Base-by-base conservation (phyloP, 805 yeast genomes). In the Candida golubevii region DNA sequence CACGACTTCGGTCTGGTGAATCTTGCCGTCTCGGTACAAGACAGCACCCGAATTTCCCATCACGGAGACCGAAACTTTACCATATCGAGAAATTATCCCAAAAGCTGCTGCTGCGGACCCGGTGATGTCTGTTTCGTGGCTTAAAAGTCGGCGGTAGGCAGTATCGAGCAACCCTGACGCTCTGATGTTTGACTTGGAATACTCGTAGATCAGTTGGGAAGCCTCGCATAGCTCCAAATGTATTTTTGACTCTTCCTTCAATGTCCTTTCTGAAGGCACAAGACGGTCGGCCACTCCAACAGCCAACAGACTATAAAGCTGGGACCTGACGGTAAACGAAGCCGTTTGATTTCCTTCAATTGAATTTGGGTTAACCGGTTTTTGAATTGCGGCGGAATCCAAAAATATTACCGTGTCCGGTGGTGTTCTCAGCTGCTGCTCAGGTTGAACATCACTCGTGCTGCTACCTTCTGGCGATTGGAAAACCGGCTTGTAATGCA, bases 11-110 rank as follows among this genome's bases (percentile, higher is more conserved):
- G 45, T 42, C 32, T 37, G 26, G n/a, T 23, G 8, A 13, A 33
- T 23, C 31, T 33, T 18, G 8, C 41, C 41, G 36, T 36, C 26
- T n/a, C 45, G 11, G 30, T 26, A 33, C 18, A 33, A 37, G 7
- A 18, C 28, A 7, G 36, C 41, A 8, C 38, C 41, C 5, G 41
- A 12, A 26, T 42, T 18, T 18, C 28, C 28, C 26, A 42, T 33
- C 10, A 29, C 45, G 11, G 41, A 36, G n/a, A 42, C 9, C 8
- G 45, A 32, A 14, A 30, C 37, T n/a, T 33, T 32, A 6, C 45
- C 45, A 9, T 33, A 12, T 1, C 33, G 35, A 8, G 36, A 10
- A 8, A 42, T 28, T 2, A 42, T 26, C 7, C 41, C 41, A 15
- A 42, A 36, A 9, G 32, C 41, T 23, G 35, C 37, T n/a, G 40